Base-by-base conservation (phyloP, 176 grass and related monocot genomes). In the Avena insularis region DNA sequence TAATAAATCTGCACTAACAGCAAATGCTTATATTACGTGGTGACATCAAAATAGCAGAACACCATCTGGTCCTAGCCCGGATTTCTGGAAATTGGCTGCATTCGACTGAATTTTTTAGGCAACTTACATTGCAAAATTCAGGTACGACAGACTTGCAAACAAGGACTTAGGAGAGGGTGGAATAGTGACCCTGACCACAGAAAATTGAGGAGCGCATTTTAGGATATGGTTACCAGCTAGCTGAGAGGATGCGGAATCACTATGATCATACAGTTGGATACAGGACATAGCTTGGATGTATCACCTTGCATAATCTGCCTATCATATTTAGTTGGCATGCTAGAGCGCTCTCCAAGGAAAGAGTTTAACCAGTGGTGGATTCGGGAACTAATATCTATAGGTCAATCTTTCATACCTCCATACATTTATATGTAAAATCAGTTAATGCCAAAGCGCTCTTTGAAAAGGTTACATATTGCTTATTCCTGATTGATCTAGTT, bases 261-360 rank as follows among this genome's bases (percentile, higher is more conserved):
- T 93, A 98, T 85, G 90, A 93, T 56, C 93, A 80, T 95, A 91
- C 93, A 19, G 77, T 98, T 95, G 93, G 93, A 79, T 98, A 94
- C 86, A 93, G 84, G 64, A 82, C 86, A 47, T 93, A 95, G 79
- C 93, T 95, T 79, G 86, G 93, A 68, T 90, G 93, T 95, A 86
- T 50, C 21, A 74, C 78, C 31, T 67, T 71, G 1, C n/a, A 29
- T 48, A 79, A 62, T 76, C 54, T 78, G 16, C n/a, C 19, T 55
- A 43, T 72, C 57, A 72, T 53, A 46, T 61, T 79, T 86, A 54
- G 27, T 47, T 55, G 35, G 58, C 79, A 66, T 90, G 80, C 83
- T 55, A 23, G 12, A 83, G 21, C 73, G 72, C 38, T 67, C 11
- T 67, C 12, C 38, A 51, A 65, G 29, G 19, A 71, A 71, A 74